These are phyloP conservation scores for Erysimum cheiranthoides DNA, from an alignment of 345 rosid genomes.

Conservation along the genomic window DNA sequence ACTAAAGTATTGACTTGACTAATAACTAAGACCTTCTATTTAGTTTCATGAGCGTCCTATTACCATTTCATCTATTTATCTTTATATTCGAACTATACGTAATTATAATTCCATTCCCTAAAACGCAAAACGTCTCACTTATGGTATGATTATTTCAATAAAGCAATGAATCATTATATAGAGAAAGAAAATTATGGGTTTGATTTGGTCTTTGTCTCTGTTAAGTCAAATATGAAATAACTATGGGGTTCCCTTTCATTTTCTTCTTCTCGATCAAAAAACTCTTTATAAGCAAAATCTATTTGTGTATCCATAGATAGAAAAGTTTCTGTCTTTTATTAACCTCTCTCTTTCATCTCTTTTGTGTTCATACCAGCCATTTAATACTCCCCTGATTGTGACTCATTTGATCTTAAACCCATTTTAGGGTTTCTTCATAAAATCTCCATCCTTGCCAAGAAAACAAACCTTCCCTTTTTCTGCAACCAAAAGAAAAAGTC, in stretches of 20 bases:
- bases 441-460: background rate
- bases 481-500: background rate
- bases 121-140: slow-evolving; percentile 3
- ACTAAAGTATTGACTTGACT: slow-evolving; percentile 31
- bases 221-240: slow-evolving; percentile 26
- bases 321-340: slow-evolving; percentile 23
- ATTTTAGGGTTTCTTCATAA: slow-evolving; percentile 24
- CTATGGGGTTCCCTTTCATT: slow-evolving; percentile 6
- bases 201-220: slow-evolving; percentile 30
- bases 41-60: slow-evolving; percentile 3
- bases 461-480: background rate
- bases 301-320: slow-evolving; percentile 11
- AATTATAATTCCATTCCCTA: background rate
- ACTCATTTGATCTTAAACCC: slow-evolving; percentile 24
- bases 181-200: background rate
- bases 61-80: background rate
- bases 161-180: background rate
- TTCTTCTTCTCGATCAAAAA: background rate
- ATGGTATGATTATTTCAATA: background rate
- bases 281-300: background rate
- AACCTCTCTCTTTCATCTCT: background rate
- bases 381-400: slow-evolving; percentile 13
- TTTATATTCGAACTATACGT: background rate
- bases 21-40: slow-evolving; percentile 6
- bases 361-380: slow-evolving; percentile 34